Percentiles rank a stretch among this genome's conserved stretches.
Conservation (phyloP, 2,329 filamentous ascomycete genomes). For the Colletotrichum zoysiae region DNA sequence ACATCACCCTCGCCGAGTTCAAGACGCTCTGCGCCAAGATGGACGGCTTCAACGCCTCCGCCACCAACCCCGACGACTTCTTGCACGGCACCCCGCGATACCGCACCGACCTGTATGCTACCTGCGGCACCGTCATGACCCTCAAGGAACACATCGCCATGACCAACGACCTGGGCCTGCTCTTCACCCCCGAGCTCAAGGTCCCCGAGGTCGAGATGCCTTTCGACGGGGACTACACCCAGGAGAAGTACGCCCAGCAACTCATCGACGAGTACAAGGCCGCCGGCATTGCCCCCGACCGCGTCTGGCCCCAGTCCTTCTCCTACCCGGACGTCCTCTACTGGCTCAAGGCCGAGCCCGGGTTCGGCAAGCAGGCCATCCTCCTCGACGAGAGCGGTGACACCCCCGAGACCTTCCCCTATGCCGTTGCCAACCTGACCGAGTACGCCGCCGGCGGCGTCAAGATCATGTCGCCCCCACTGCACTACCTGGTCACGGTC, state of each 20-base stretch:
- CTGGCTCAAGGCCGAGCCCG: slow-evolving; percentile 73
- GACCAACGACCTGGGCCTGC: slow-evolving; percentile 68
- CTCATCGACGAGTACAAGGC: slow-evolving; percentile 71
- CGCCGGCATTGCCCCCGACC: slow-evolving; percentile 63
- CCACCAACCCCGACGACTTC: slow-evolving; percentile 69
- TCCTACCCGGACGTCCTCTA: slow-evolving; percentile 73
- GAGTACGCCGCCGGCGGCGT: slow-evolving; percentile 69
- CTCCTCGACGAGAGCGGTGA: slow-evolving; percentile 75
- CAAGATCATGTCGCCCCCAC: slow-evolving; percentile 71
- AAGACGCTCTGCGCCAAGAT: slow-evolving; percentile 77
- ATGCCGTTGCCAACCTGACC: slow-evolving; percentile 69
- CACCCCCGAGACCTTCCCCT: slow-evolving; percentile 61
- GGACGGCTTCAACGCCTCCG: slow-evolving; percentile 72
- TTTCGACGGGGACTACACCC: slow-evolving; percentile 73
- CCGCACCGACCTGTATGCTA: slow-evolving; percentile 75
- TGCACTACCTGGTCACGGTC: slow-evolving; percentile 71
- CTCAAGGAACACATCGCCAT: slow-evolving; percentile 73
- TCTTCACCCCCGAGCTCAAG: slow-evolving; percentile 78
- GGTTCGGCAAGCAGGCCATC: slow-evolving; percentile 72
- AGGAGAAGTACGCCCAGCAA: slow-evolving; percentile 73
- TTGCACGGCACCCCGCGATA: slow-evolving; percentile 70
- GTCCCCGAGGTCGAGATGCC: slow-evolving; percentile 78
- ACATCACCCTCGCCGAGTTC: slow-evolving; percentile 77
- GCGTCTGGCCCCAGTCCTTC: slow-evolving; percentile 76
- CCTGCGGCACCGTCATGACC: slow-evolving; percentile 72